phyloP scores from a whole-genome alignment of 306 rosid species.

The Cercis canadensis region DNA sequence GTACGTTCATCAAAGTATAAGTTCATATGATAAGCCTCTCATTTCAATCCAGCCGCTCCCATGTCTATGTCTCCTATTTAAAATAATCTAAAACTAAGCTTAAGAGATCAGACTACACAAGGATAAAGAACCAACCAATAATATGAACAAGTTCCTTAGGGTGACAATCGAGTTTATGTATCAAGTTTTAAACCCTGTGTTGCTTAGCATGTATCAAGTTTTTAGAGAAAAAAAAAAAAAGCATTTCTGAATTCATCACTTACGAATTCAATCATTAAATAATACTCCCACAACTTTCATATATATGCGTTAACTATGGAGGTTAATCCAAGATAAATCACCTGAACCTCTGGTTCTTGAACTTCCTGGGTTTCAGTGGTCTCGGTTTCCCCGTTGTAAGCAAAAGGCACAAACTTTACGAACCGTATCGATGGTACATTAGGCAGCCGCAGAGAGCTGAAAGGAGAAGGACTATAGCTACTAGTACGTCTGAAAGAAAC shows the following conservation, averaged over 20 bases:
- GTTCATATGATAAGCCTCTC: too few relatives aligned
- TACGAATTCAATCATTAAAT: background rate
- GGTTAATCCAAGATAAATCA: background rate
- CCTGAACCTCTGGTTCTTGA: slow-evolving; percentile 51
- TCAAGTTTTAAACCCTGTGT: too few relatives aligned
- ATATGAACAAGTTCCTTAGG: too few relatives aligned
- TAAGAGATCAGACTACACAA: too few relatives aligned
- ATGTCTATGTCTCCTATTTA: too few relatives aligned
- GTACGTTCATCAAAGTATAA: too few relatives aligned
- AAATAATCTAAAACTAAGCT: too few relatives aligned
- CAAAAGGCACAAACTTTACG: slow-evolving; percentile 54
- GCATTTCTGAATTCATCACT: background rate
- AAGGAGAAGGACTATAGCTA: slow-evolving; percentile 27
- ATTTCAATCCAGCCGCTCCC: too few relatives aligned
- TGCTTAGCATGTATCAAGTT: too few relatives aligned
- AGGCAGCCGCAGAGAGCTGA: slow-evolving; percentile 43
- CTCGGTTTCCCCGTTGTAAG: slow-evolving; percentile 59
- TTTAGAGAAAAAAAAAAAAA: background rate
- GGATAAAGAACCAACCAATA: too few relatives aligned
- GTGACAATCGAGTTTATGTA: too few relatives aligned
- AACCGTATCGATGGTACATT: slow-evolving; percentile 46
- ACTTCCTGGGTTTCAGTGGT: slow-evolving; percentile 48
- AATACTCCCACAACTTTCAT: background rate
- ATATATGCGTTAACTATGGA: background rate
- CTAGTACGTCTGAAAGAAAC: slow-evolving; percentile 38